Conservation (phyloP, 73 alveolate species). For the Diophrys appendiculata region DNA sequence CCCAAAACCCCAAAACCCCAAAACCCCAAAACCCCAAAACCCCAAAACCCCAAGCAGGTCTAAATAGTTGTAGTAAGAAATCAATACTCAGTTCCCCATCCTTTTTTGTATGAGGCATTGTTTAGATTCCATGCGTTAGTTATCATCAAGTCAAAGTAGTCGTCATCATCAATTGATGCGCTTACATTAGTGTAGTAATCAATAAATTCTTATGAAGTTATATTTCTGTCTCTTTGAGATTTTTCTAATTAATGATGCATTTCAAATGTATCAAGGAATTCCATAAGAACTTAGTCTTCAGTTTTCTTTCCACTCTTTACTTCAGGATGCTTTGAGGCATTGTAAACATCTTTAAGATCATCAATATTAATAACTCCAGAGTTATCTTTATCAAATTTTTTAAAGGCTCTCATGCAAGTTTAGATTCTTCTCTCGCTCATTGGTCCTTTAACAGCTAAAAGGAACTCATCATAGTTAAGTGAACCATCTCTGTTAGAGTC, state of each 20-base stretch:
- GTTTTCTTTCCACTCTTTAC: constrained; percentile 78
- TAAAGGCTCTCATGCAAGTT: constrained; percentile 73
- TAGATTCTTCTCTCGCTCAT: constrained; percentile 72
- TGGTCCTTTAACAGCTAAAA: constrained; percentile 64
- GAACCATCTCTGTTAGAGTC: constrained; percentile 80
- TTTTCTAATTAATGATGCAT: constrained; percentile 67
- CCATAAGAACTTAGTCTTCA: constrained; percentile 82
- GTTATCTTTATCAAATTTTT: constrained; percentile 65
- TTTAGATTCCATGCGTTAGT: constrained; percentile 86
- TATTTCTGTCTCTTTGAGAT: constrained; percentile 63
- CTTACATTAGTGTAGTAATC: constrained; percentile 79
- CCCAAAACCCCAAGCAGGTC: too few species aligned
- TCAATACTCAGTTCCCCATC: too few species aligned
- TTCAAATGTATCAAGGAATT: constrained; percentile 88
- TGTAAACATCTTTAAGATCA: constrained; percentile 68
- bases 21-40: too few species aligned
- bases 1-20: too few species aligned
- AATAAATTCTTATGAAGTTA: constrained; percentile 71
- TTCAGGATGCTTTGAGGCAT: constrained; percentile 84
- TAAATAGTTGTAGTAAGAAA: too few species aligned
- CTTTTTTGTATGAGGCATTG: constrained; percentile 51
- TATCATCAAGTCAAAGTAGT: constrained; percentile 76
- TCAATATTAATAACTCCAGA: constrained; percentile 73
- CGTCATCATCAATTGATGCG: constrained; percentile 76
- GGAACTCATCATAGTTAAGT: constrained; percentile 83